Conservation (phyloP, 2,329 filamentous ascomycete species). For the Hymenoscyphus fraxineus region DNA sequence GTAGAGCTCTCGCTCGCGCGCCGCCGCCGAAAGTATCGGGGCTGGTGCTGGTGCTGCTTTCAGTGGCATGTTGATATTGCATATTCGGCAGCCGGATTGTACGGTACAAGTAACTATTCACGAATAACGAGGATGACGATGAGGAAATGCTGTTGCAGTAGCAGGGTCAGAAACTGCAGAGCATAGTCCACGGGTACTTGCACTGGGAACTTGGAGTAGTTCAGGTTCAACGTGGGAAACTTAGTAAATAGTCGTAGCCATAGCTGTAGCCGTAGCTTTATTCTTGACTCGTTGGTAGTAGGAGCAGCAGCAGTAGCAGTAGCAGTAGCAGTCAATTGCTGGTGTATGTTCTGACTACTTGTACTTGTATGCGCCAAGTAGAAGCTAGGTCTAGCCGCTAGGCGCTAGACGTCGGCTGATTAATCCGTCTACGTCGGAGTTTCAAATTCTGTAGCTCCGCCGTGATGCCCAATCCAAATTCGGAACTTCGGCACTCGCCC, state of each 20-base stretch:
- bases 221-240: no score
- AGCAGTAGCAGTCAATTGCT: no score
- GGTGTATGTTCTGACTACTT: no score
- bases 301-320: no score
- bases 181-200: background rate
- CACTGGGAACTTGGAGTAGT: background rate
- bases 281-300: no score
- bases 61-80: slow-evolving; percentile 5
- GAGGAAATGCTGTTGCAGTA: background rate
- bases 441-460: background rate
- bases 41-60: background rate
- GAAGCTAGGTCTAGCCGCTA: no score
- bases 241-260: no score
- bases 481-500: background rate
- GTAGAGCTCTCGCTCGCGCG: slow-evolving; percentile 28
- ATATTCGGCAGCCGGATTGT: background rate
- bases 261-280: no score
- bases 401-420: background rate
- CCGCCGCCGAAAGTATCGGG: background rate
- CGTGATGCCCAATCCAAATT: no score
- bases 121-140: background rate
- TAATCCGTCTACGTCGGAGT: background rate
- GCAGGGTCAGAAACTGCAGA: background rate
- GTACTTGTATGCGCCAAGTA: no score
- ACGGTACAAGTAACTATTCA: background rate